These are phyloP conservation scores for Salvia sclarea DNA, from an alignment of 305 asterid genomes.

Conservation along the genomic window DNA sequence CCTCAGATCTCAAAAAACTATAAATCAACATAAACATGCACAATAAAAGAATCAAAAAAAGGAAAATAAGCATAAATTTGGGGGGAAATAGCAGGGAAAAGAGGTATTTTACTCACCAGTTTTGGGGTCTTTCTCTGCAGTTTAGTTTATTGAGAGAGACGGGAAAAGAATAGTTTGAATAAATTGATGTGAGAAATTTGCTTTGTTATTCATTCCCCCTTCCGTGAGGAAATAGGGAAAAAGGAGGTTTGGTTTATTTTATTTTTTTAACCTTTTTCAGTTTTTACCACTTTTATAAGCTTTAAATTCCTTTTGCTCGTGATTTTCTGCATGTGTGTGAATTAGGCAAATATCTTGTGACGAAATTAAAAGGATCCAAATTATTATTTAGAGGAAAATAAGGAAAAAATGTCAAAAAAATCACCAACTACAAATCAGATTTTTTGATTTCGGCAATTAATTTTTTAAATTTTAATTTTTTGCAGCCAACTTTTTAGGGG, in stretches of 20 bases:
- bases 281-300: not conserved
- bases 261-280: too few species aligned
- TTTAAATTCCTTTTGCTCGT: not conserved
- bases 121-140: not conserved
- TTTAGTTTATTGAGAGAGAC: conserved; percentile 10
- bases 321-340: conserved; percentile 39
- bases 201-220: conserved; percentile 9
- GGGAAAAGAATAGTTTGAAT: not conserved
- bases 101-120: conserved; percentile 37
- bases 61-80: too few species aligned
- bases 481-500: too few species aligned
- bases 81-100: not conserved
- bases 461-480: too few species aligned
- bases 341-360: conserved; percentile 37
- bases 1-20: too few species aligned
- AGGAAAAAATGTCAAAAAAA: too few species aligned
- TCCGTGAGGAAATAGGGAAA: conserved; percentile 19
- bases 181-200: conserved; percentile 16
- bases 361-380: too few species aligned
- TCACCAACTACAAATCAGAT: too few species aligned
- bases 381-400: too few species aligned
- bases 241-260: not conserved
- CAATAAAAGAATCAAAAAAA: too few species aligned
- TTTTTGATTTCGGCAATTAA: too few species aligned
- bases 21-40: too few species aligned